Base-by-base conservation (phyloP, 176 grass and related monocot species). In the Juncus effusus region DNA sequence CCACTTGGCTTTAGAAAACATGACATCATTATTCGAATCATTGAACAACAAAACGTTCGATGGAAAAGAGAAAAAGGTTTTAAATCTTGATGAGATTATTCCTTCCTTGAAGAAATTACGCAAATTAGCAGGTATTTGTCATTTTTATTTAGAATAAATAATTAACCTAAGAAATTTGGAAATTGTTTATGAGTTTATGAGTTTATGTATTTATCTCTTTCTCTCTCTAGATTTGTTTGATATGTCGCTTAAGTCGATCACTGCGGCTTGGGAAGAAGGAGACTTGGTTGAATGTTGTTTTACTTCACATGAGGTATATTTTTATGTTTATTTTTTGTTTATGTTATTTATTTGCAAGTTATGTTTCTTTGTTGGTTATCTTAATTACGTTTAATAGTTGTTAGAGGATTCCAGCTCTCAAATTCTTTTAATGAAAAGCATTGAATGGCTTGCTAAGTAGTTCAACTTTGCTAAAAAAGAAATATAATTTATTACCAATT, bases 231-330 rank as follows among this genome's bases (percentile, higher is more conserved):
- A 92, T 38, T 82, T 97, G 82, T 84, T 89, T 82, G 93, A 92
- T 89, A 92, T 97, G 88, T 84, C 88, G 16, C 65, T 97, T 70
- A 97, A 92, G 77, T 88, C 93, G 44, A 97, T 97, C 38, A 92
- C 82, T 54, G 42, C 74, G 53, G 62, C 78, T 71, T 97, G 93
- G 93, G 93, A 97, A 77, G 88, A 59, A 58, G 85, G 88, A 44
- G 93, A 97, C 61, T 76, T 92, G 73, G 13, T 67, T 57, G 64
- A 68, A 13, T 92, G 93, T 51, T 82, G 88, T 52, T 97, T 97
- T 68, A 90, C 77, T 59, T 86, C 90, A 54, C 86, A 60, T 39
- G 90, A 90, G 90, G 90, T 89, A 79, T 54, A 62, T 73, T 70
- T 73, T 56, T 42, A 65, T 10, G 10, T 13, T 75, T 4, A 42